Base-by-base conservation (phyloP, 106 monocot genomes). In the Alisma plantagoaquatica region DNA sequence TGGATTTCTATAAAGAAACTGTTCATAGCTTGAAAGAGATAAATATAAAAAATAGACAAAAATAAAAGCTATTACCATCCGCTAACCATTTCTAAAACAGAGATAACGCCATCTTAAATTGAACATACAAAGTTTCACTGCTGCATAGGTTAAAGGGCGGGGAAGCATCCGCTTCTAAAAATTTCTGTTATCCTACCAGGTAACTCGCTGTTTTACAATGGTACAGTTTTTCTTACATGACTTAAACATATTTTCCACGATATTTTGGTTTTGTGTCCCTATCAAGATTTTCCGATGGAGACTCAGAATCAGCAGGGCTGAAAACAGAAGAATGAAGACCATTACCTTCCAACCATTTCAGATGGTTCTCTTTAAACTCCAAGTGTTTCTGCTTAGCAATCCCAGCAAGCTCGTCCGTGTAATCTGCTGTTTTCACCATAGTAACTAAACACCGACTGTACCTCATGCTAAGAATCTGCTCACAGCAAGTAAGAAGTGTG, bases 341-440 rank as follows among this genome's bases (percentile, higher is more conserved):
- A 17, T 90, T 85, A 46, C 90, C 89, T 64, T 82, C 98, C 65
- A 90, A 11, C 98, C 89, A 98, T 57, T 98, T 98, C 27, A 81
- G 57, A 74, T 98, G 98, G 63, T 98, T 98, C 59, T 85, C 85
- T 57, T 76, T 90, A 51, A 98, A 98, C 12, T 79, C 90, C 23
- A 63, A 27, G 41, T 90, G 89, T 60, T 29, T 78, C 67, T 52
- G 35, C 33, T 41, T 67, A 4, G 98, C 98, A 11, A 28, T 3
- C 23, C 79, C 79, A 6, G 69, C 67, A 12, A 85, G 53, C 45
- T 85, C 82, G 29, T 85, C 68, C 5, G 81, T 74, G 24, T 98
- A 98, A 0, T 43, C 28, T 0, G 70, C 51, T 4, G 73, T 80
- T 66, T 98, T 98, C 56, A 90, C 90, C 98, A 98, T 90, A 23